Percentiles rank a stretch among this genome's conserved stretches.
These are phyloP conservation scores for Torrubiellomyces zombiae DNA, from an alignment of 2,329 filamentous ascomycete species.

Conservation along the genomic window DNA sequence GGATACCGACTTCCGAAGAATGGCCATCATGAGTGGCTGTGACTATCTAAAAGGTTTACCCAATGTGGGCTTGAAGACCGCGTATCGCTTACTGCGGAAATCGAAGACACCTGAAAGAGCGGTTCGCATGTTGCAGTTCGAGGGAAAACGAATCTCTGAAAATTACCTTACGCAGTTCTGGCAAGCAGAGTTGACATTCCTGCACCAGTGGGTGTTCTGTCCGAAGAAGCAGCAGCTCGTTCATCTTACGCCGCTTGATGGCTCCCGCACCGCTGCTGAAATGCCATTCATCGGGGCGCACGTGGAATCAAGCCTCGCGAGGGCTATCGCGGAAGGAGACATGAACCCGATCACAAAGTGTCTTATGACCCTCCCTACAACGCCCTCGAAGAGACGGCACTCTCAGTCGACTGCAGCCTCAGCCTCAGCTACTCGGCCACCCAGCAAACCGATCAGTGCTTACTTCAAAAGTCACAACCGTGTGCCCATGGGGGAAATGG, in stretches of 20 bases:
- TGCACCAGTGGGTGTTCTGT: constrained; percentile 91
- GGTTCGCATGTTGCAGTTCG: constrained; percentile 70
- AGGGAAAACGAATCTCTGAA: constrained; percentile 70
- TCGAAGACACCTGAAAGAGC: constrained; percentile 75
- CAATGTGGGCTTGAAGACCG: constrained; percentile 82
- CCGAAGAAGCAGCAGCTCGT: constrained; percentile 55
- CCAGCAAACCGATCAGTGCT: constrained; percentile 33
- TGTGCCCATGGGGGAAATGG: constrained; percentile 45
- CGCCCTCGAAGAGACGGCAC: constrained; percentile 25
- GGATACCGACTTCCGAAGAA: constrained; percentile 76
- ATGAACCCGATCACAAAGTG: constrained; percentile 81
- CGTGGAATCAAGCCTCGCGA: constrained; percentile 52
- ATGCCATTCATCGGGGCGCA: constrained; percentile 69
- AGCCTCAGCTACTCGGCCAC: constrained; percentile 9
- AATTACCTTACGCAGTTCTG: constrained; percentile 70
- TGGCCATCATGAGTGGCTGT: constrained; percentile 93
- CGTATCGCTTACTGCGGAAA: constrained; percentile 77
- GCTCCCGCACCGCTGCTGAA: constrained; percentile 45
- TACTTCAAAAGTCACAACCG: constrained; percentile 35
- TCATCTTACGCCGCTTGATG: constrained; percentile 51
- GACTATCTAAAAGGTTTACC: constrained; percentile 83
- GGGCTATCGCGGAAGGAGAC: constrained; percentile 62
- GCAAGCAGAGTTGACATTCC: constrained; percentile 79
- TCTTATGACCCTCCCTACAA: constrained; percentile 27
- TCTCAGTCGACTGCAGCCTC: constrained; percentile 15